phyloP scores from a whole-genome alignment of 805 yeast species.

The Cyberlindnera euphorbiae region DNA sequence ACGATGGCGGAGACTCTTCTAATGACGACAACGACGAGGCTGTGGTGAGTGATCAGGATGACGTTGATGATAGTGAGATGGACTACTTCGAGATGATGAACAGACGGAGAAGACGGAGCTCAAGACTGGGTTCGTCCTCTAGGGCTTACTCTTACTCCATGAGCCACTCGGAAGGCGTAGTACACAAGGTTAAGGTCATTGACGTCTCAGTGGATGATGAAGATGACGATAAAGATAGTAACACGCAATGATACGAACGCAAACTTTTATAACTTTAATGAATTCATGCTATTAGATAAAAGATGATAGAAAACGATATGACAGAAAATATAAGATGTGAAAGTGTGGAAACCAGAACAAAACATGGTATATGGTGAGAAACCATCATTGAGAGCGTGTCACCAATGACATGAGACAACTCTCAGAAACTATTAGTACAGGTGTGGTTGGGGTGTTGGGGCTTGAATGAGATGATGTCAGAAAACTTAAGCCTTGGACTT shows the following conservation, averaged over 20 bases:
- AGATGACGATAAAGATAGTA: no score
- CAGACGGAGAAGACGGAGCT: no score
- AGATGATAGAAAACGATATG: conserved; percentile 4
- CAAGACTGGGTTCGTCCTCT: conserved; percentile 17
- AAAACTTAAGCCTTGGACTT: conserved; percentile 11
- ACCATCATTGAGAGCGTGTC: no score
- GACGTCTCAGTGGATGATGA: conserved; percentile 21
- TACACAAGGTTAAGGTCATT: conserved; percentile 20
- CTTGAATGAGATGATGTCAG: conserved; percentile 1
- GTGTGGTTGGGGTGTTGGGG: background rate
- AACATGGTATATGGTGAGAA: no score
- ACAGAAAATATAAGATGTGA: conserved; percentile 1
- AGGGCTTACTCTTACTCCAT: conserved; percentile 12
- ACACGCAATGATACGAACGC: no score
- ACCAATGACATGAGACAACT: no score
- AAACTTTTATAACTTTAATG: no score
- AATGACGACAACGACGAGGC: conserved; percentile 11
- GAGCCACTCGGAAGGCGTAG: conserved; percentile 15
- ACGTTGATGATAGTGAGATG: conserved; percentile 5
- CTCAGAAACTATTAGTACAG: conserved; percentile 9
- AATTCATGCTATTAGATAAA: conserved; percentile 9
- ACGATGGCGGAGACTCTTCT: conserved; percentile 17
- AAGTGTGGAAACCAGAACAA: no score
- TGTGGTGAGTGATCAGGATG: conserved; percentile 4
- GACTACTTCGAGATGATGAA: conserved; percentile 2